Conservation (phyloP, 352 stramenopile species). For the Nothophytophthora sp. region DNA sequence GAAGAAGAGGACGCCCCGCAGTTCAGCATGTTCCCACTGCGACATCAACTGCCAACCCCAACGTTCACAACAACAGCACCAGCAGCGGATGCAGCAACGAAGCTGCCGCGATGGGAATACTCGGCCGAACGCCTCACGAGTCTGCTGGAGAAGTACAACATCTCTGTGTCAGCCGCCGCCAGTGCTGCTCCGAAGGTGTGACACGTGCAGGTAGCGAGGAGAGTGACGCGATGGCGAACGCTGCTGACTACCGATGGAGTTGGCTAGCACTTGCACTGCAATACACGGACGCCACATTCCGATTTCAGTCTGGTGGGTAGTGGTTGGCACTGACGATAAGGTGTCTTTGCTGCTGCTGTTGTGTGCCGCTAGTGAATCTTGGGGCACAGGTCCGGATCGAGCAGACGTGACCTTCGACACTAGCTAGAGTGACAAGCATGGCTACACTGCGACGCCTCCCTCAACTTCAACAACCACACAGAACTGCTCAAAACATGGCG, state of each 20-base stretch:
- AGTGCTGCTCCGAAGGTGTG: conserved; percentile 8
- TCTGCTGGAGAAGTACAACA: conserved; percentile 70
- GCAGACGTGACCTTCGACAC: too few relatives aligned
- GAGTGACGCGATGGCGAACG: not conserved
- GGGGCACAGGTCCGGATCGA: too few relatives aligned
- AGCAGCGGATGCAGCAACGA: not conserved
- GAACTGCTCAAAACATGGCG: conserved; percentile 13
- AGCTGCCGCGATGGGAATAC: conserved; percentile 41
- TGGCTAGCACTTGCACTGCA: not conserved
- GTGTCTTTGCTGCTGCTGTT: too few relatives aligned
- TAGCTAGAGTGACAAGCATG: not conserved
- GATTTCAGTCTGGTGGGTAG: too few relatives aligned
- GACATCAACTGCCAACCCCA: conserved; percentile 25
- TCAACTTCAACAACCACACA: not conserved
- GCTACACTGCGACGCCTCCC: not conserved
- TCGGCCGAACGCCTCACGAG: conserved; percentile 56
- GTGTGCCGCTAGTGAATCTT: too few relatives aligned
- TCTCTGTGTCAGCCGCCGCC: conserved; percentile 35
- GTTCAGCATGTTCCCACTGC: conserved; percentile 21
- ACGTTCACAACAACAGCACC: conserved; percentile 13
- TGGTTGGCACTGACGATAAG: too few relatives aligned
- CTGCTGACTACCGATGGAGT: conserved; percentile 1
- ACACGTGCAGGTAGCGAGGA: not conserved
- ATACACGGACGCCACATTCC: too few relatives aligned
- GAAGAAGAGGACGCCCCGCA: conserved; percentile 21